phyloP scores from a whole-genome alignment of 345 rosid genomes.

The Gossypium longicalyx region DNA sequence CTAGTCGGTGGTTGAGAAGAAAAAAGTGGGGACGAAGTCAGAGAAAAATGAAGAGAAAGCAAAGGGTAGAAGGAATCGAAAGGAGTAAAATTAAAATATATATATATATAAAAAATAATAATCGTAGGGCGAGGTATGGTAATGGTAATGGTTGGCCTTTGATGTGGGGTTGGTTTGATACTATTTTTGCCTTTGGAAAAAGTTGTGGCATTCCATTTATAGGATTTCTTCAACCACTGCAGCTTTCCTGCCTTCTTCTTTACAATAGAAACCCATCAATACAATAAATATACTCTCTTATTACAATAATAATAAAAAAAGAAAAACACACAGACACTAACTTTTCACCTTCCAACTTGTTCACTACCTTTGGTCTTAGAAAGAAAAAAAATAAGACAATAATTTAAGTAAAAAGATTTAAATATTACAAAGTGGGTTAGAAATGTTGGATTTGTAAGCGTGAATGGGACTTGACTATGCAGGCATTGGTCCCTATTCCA shows the following conservation, averaged over 20 bases:
- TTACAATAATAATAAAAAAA: no score
- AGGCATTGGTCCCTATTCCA: not conserved
- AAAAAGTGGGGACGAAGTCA: not conserved
- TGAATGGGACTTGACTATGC: slow-evolving; percentile 27
- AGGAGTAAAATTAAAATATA: not conserved
- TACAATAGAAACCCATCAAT: not conserved
- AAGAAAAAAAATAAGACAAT: no score
- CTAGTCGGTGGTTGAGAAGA: no score
- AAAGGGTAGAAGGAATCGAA: not conserved
- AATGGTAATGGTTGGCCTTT: not conserved
- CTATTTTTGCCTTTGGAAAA: not conserved
- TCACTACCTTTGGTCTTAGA: no score
- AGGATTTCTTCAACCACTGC: slow-evolving; percentile 17
- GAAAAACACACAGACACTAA: no score
- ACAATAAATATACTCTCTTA: not conserved
- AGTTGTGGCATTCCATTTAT: slow-evolving; percentile 13
- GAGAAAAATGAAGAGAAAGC: not conserved
- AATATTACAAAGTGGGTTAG: not conserved
- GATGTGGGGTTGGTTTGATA: not conserved
- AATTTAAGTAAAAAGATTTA: no score
- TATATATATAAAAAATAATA: no score
- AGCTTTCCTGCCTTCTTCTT: not conserved
- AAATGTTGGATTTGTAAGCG: not conserved
- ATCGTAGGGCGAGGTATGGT: no score
- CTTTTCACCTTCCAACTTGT: no score